A percentile compares a stretch with the other conserved stretches of the same genome.
These are phyloP conservation scores for Ceriops decandra DNA, from an alignment of 345 rosid species.

Conservation along the genomic window DNA sequence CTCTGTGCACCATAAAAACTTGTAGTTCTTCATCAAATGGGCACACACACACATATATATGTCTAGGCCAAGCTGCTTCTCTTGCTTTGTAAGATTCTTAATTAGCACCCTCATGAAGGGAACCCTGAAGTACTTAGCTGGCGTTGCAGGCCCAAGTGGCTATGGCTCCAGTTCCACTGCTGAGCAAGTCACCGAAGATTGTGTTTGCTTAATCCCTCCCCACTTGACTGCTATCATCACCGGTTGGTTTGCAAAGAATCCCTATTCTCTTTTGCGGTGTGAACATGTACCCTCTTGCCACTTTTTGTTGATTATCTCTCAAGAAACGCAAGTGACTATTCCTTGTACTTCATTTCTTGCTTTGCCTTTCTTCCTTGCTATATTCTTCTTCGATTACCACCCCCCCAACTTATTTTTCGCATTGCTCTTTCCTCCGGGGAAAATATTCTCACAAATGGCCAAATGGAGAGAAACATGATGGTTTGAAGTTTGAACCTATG, in stretches of 20 bases:
- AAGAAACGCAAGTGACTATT: too few relatives aligned
- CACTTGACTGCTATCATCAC: constrained; percentile 65
- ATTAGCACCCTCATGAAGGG: constrained; percentile 57
- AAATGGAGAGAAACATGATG: not conserved
- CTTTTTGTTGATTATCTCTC: not conserved
- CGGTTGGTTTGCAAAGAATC: constrained; percentile 33
- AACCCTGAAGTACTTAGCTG: constrained; percentile 71
- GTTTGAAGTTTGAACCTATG: too few relatives aligned
- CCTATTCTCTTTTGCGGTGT: not conserved
- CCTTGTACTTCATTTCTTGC: not conserved
- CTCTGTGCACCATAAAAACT: not conserved
- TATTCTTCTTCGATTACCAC: not conserved
- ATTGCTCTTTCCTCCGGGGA: not conserved
- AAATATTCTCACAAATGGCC: not conserved
- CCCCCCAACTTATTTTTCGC: not conserved
- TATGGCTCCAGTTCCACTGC: constrained; percentile 92
- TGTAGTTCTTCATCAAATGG: not conserved
- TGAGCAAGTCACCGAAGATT: constrained; percentile 60
- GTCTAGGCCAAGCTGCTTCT: constrained; percentile 18
- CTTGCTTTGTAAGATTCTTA: constrained; percentile 20
- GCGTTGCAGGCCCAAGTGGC: constrained; percentile 93
- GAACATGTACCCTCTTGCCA: constrained; percentile 7
- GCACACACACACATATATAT: too few relatives aligned
- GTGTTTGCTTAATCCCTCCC: constrained; percentile 15
- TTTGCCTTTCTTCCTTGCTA: not conserved